Conservation (phyloP, 371 early-diverging fungal species). For the Conidiobolus incongruus region DNA sequence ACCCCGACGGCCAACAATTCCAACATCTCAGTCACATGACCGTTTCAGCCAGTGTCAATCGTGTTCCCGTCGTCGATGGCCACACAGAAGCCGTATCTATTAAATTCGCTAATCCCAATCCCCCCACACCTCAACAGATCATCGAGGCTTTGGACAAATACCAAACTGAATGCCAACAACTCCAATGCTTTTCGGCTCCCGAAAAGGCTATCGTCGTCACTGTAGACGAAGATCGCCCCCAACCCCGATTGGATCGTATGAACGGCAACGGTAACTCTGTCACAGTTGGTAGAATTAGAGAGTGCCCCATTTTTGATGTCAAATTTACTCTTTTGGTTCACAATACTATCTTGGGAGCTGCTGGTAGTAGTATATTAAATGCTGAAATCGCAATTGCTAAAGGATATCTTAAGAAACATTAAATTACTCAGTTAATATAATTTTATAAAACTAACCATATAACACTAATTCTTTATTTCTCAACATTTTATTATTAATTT, state of each 20-base stretch:
- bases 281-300: slow-evolving; percentile 71
- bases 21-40: slow-evolving; percentile 2
- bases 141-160: slow-evolving; percentile 40
- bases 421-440: no score
- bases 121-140: slow-evolving; percentile 51
- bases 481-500: no score
- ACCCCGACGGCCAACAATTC: slow-evolving; percentile 11
- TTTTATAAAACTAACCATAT: no score
- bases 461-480: no score
- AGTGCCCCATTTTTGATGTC: slow-evolving; percentile 64
- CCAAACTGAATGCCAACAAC: slow-evolving; percentile 42
- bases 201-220: slow-evolving; percentile 48
- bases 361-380: slow-evolving; percentile 80
- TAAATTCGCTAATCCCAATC: slow-evolving; percentile 38
- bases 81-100: slow-evolving; percentile 77
- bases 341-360: slow-evolving; percentile 92
- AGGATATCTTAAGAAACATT: no score
- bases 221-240: slow-evolving; percentile 64
- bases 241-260: slow-evolving; percentile 80
- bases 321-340: slow-evolving; percentile 78
- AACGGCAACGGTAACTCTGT: slow-evolving; percentile 68
- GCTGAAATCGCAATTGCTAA: slow-evolving; percentile 81
- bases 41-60: slow-evolving; percentile 81
- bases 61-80: slow-evolving; percentile 90
- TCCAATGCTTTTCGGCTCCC: slow-evolving; percentile 63